Evolutionary conservation across 148 eudicot genomes (phyloP).

Genomic region (Cornus florida): DNA sequence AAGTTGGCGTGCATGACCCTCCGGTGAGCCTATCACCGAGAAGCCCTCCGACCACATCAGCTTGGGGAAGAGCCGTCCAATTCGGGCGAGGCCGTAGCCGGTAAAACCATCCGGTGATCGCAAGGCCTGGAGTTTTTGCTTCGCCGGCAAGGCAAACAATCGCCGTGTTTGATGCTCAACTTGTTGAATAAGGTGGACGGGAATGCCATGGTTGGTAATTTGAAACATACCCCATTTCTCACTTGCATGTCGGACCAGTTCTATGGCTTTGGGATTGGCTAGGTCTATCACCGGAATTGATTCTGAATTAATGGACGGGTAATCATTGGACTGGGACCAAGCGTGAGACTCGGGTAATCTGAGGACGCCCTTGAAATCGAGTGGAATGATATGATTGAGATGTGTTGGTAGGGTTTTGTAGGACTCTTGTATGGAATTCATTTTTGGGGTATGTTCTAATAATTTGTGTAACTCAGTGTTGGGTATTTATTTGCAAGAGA

Average conservation of each 20-base stretch:
- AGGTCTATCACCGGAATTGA: slow-evolving; percentile 25
- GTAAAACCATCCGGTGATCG: slow-evolving; percentile 8
- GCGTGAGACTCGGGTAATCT: slow-evolving; percentile 19
- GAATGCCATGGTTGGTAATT: slow-evolving; percentile 26
- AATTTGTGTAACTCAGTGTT: no score
- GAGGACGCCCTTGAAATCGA: slow-evolving; percentile 15
- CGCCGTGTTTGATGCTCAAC: slow-evolving; percentile 22
- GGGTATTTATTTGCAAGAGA: no score
- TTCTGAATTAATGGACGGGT: not conserved
- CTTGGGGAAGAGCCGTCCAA: slow-evolving; percentile 20
- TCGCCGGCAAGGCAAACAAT: slow-evolving; percentile 24
- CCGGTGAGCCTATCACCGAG: slow-evolving; percentile 18
- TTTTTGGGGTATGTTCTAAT: no score
- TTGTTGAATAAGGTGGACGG: slow-evolving; percentile 15
- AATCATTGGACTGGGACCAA: slow-evolving; percentile 14
- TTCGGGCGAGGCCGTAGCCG: slow-evolving; percentile 30
- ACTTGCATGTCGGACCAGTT: slow-evolving; percentile 17
- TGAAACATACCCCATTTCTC: slow-evolving; percentile 36
- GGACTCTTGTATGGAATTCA: slow-evolving; percentile 2
- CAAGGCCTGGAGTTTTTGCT: slow-evolving; percentile 19
- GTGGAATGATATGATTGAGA: slow-evolving; percentile 23
- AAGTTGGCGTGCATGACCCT: slow-evolving; percentile 23
- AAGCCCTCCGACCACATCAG: slow-evolving; percentile 40
- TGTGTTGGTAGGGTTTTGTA: slow-evolving; percentile 4
- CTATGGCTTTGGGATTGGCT: slow-evolving; percentile 5